Evolutionary conservation across 768 basidiomycete genomes (phyloP).

Genomic region (Xerocomellus chrysenteron): DNA sequence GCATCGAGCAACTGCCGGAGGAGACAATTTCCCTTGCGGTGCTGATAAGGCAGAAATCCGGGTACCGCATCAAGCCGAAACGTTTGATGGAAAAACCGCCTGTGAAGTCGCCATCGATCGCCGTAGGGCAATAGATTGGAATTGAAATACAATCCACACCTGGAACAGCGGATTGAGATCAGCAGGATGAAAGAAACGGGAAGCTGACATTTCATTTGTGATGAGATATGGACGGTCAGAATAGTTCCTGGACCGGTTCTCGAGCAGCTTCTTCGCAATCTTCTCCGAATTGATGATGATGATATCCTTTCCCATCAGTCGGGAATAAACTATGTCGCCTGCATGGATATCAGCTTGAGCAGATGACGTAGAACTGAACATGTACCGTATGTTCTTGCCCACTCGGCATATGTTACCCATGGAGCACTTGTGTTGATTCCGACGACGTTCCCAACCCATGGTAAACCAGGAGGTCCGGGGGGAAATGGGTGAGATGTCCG

Average conservation of each 20-base stretch:
- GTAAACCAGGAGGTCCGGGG: too few relatives aligned
- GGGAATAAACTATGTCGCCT: slow-evolving; percentile 3
- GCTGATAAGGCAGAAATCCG: neutral
- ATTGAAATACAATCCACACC: neutral
- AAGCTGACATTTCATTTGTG: neutral
- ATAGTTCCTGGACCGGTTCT: slow-evolving; percentile 1
- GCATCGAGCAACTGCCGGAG: neutral
- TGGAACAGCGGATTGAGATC: neutral
- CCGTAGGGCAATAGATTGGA: neutral
- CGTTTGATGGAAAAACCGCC: slow-evolving; percentile 13
- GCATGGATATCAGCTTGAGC: too few relatives aligned
- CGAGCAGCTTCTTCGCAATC: slow-evolving; percentile 2
- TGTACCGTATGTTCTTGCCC: too few relatives aligned
- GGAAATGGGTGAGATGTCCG: too few relatives aligned
- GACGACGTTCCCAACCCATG: too few relatives aligned
- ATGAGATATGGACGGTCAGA: slow-evolving; percentile 5
- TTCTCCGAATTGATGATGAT: slow-evolving; percentile 14
- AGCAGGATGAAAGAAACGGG: neutral
- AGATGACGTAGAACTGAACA: too few relatives aligned
- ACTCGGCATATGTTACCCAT: too few relatives aligned
- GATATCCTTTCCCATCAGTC: neutral
- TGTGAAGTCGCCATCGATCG: slow-evolving; percentile 10
- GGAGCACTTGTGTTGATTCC: too few relatives aligned
- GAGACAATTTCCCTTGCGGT: slow-evolving; percentile 3
- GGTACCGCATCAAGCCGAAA: neutral